Conservation (phyloP, 768 basidiomycete genomes). For the Lentinula raphanica region DNA sequence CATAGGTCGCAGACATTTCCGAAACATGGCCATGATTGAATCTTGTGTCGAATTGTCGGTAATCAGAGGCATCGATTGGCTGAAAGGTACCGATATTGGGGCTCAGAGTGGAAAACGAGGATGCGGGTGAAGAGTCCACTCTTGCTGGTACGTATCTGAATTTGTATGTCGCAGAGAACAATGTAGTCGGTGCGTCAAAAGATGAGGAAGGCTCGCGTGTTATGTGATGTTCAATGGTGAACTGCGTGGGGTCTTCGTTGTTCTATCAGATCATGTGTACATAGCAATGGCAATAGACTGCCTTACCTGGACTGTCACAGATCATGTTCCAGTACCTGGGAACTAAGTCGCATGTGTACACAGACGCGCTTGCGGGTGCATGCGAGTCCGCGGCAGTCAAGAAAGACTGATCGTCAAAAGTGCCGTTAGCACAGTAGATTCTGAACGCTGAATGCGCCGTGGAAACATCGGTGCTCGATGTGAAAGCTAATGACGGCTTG, state of each 20-base stretch:
- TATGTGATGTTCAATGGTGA: conserved; percentile 64
- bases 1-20: not conserved
- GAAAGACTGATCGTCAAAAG: conserved; percentile 11
- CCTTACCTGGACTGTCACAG: conserved; percentile 46
- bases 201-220: conserved; percentile 20
- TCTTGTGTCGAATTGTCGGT: not conserved
- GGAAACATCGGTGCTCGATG: conserved; percentile 32
- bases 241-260: conserved; percentile 56
- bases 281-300: not conserved
- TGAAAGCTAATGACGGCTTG: conserved; percentile 64
- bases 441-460: conserved; percentile 31
- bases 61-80: not conserved
- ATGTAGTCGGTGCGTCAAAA: conserved; percentile 14
- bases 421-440: not conserved
- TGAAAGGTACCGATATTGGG: conserved; percentile 31
- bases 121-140: conserved; percentile 2
- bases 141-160: conserved; percentile 36
- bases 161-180: conserved; percentile 57
- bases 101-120: conserved; percentile 30
- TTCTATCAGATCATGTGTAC: not conserved
- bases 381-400: conserved; percentile 24
- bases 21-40: not conserved
- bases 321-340: conserved; percentile 65
- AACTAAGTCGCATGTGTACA: conserved; percentile 59
- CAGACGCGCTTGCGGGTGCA: conserved; percentile 24